Evolutionary conservation across 495 filamentous ascomycete species (phyloP).

Genomic region (Patellaria atrata): DNA sequence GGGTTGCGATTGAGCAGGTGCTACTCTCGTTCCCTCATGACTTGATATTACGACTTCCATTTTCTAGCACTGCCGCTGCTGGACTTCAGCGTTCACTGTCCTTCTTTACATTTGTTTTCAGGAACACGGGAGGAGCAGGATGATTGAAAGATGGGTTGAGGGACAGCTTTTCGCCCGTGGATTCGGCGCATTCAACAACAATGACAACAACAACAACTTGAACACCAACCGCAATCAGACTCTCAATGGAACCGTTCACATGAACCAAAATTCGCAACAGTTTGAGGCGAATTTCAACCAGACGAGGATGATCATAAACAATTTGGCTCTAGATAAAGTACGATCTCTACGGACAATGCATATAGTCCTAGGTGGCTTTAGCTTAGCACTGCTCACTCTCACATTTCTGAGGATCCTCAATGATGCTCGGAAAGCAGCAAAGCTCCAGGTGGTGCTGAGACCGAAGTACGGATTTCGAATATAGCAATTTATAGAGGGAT

Average conservation of each 20-base stretch:
- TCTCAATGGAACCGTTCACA: no score
- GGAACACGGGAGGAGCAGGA: no score
- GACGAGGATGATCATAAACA: constrained; percentile 15
- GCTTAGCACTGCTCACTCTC: constrained; percentile 13
- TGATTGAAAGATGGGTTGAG: constrained; percentile 20
- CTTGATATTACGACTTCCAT: constrained; percentile 15
- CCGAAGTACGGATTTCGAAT: constrained; percentile 8
- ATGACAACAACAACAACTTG: constrained; percentile 16
- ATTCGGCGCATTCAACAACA: constrained; percentile 11
- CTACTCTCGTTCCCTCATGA: constrained; percentile 20
- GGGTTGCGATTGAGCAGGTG: constrained; percentile 17
- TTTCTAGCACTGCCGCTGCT: constrained; percentile 17
- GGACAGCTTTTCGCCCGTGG: constrained; percentile 3
- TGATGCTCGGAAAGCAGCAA: constrained; percentile 13
- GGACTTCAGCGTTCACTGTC: constrained; percentile 15
- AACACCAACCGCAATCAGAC: constrained; percentile 5
- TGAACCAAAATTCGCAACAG: no score
- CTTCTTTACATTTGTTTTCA: constrained; percentile 13
- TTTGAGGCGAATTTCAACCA: constrained; percentile 13
- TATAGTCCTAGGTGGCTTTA: constrained; percentile 18
- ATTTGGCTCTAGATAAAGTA: constrained; percentile 14
- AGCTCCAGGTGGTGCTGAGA: constrained; percentile 9
- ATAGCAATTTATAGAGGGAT: neutral
- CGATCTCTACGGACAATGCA: constrained; percentile 19
- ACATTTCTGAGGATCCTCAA: constrained; percentile 17